Base-by-base conservation (phyloP, 768 basidiomycete genomes). In the Tephrocybe sp. region DNA sequence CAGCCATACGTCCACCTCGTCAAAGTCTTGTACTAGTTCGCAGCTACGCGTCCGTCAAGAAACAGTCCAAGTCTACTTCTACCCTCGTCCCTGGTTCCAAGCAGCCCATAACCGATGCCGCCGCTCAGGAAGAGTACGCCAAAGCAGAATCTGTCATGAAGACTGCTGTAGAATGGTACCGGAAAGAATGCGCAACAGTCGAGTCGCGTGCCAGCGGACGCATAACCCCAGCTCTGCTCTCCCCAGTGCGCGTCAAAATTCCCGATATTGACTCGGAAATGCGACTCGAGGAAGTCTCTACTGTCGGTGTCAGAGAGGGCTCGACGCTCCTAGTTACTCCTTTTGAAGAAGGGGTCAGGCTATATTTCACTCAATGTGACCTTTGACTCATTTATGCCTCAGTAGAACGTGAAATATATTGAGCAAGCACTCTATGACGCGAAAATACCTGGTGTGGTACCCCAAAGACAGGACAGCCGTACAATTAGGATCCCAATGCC, bases 401-500 rank as follows among this genome's bases (percentile, higher is more conserved):
- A 74, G 77, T 80, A 92, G 91, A 85, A 73, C 44, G 68, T 87
- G 61, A 92, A 91, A 70, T 71, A 75, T 31, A 82, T 91, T 32
- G 89, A 93, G 64, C 76, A 80, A 56, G 89, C 79, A 0, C 68
- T 93, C 5, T 89, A 90, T 58, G 77, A 80, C n/a, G 84, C 87
- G 4, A 86, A 87, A 54, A 70, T 92, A 30, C 83, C 87, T 8
- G 77, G 83, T 24, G 76, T 89, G 9, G 75, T 83, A 0, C 90
- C 90, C 4, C 91, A 92, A 56, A 75, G 75, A 48, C 68, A 79
- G 34, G 90, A 93, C 58, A 69, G 61, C 25, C 78, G 84, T 35
- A 92, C 91, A 1, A 77, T 93, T 55, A 87, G 79, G 54, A 80
- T 93, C 51, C 86, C 89, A 0, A 82, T 92, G 64, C 87, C 91